Percentiles rank a stretch among this genome's conserved stretches.
phyloP scores from a whole-genome alignment of 177 flowering plant species.

The Vitis hybrid region DNA sequence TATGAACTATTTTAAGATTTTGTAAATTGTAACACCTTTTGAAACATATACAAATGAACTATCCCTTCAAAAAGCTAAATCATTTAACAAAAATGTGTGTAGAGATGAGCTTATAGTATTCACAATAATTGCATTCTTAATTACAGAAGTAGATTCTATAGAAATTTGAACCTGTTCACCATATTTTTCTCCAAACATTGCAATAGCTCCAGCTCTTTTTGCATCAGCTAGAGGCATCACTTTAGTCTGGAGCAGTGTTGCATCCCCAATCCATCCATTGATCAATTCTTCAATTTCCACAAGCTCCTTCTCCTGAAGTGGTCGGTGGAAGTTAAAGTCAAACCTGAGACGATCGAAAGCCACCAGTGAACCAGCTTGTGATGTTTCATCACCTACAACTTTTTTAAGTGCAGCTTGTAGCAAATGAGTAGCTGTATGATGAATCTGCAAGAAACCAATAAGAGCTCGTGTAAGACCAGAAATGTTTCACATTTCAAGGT shows the following conservation, averaged over 20 bases:
- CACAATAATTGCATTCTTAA: background rate
- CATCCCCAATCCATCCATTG: constrained; percentile 86
- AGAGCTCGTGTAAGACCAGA: background rate
- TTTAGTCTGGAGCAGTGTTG: constrained; percentile 72
- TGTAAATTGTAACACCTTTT: no score
- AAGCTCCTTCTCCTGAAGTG: constrained; percentile 67
- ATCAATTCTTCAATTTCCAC: constrained; percentile 69
- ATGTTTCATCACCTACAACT: constrained; percentile 80
- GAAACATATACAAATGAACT: no score
- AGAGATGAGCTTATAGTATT: background rate
- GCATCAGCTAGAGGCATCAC: constrained; percentile 86
- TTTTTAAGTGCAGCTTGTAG: constrained; percentile 91
- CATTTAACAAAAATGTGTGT: no score
- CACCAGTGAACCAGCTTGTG: constrained; percentile 98
- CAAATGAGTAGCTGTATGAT: constrained; percentile 97
- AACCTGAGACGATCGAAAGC: constrained; percentile 94
- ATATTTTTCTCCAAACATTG: constrained; percentile 98
- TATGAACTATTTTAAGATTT: no score
- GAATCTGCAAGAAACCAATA: constrained; percentile 55
- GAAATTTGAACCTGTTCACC: constrained; percentile 70
- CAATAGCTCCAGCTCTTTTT: constrained; percentile 89
- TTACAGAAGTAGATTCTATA: background rate
- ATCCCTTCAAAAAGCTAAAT: no score
- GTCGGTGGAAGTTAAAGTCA: constrained; percentile 89
- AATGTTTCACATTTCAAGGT: background rate